Evolutionary conservation across 1,139 yeast species (phyloP).

Genomic region (Blastobotrys elegans): DNA sequence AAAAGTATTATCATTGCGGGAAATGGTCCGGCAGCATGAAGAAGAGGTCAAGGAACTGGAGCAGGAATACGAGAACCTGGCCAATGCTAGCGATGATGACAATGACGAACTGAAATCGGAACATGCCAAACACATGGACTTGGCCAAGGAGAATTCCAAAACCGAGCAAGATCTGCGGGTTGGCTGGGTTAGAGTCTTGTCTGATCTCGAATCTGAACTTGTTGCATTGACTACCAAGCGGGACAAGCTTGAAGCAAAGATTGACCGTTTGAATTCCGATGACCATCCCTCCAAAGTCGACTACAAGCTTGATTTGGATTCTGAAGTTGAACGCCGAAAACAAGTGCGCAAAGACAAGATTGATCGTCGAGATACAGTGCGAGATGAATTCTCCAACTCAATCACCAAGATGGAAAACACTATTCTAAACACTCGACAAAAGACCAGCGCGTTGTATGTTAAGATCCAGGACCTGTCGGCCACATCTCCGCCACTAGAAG

Average conservation of each 20-base stretch:
- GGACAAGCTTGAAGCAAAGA: constrained; percentile 26
- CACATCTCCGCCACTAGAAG: background rate
- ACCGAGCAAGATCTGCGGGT: constrained; percentile 19
- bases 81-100: constrained; percentile 12
- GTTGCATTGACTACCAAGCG: constrained; percentile 18
- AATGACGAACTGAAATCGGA: constrained; percentile 1
- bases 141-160: constrained; percentile 12
- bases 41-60: constrained; percentile 25
- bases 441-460: constrained; percentile 16
- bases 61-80: constrained; percentile 19
- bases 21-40: constrained; percentile 32
- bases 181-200: constrained; percentile 23
- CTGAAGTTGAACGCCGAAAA: constrained; percentile 19
- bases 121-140: background rate
- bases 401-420: constrained; percentile 34
- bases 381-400: constrained; percentile 33
- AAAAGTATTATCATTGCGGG: constrained; percentile 32
- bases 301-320: constrained; percentile 14
- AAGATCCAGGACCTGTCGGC: constrained; percentile 8
- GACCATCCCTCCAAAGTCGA: constrained; percentile 13
- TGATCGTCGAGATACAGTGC: constrained; percentile 24
- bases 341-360: constrained; percentile 20
- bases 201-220: constrained; percentile 23
- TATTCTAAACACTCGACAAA: constrained; percentile 25
- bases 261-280: constrained; percentile 18